Evolutionary conservation across 768 basidiomycete species (phyloP), one percentile per base, ranked within the genome.

Genomic region (Leccinum rimulosum): DNA sequence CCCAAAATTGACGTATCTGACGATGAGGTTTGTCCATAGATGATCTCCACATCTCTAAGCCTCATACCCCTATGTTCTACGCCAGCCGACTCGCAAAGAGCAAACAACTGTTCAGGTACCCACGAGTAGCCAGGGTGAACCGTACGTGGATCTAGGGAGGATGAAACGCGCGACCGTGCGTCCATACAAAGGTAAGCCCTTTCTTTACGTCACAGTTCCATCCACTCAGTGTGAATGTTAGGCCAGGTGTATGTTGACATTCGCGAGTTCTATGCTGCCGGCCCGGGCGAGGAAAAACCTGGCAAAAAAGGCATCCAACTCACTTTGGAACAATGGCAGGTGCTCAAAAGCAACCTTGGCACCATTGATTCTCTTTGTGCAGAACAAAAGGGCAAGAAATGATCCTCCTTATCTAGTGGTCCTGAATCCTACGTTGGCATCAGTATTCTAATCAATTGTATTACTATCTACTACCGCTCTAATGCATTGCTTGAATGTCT

Each of bases 301-400:
- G 89, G 89, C 0, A 93, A 91, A 72, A 93, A 92, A 65, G 91
- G 90, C 9, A 88, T 93, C 54, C 81, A 87, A 0, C 76, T 93
- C 28, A 70, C 75, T 14, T 50, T 75, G 3, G 89, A 91, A 19
- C 89, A 89, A 82, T 89, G 88, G 88, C 74, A 85, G 49, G 65
- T 68, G 11, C 73, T 91, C 55, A 86, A 82, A 67, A 69, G 68
- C 15, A 72, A 74, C 40, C 62, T 72, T 1, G 64, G 65, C 10
- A 71, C 67, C n/a, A 79, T 91, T 55, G 87, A 90, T 66, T 66
- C 76, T 5, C 71, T 86, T 27, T 75, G 88, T 54, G 73, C 64
- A 35, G 66, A 70, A 31, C 55, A 64, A 7, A 52, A 22, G 22
- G 62, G 61, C 56, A 71, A 70, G 49, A 64, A 62, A 54, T 66